Evolutionary conservation across 306 rosid species (phyloP), one percentile per base, ranked within the genome.

Genomic region (Dicorynia guianensis): DNA sequence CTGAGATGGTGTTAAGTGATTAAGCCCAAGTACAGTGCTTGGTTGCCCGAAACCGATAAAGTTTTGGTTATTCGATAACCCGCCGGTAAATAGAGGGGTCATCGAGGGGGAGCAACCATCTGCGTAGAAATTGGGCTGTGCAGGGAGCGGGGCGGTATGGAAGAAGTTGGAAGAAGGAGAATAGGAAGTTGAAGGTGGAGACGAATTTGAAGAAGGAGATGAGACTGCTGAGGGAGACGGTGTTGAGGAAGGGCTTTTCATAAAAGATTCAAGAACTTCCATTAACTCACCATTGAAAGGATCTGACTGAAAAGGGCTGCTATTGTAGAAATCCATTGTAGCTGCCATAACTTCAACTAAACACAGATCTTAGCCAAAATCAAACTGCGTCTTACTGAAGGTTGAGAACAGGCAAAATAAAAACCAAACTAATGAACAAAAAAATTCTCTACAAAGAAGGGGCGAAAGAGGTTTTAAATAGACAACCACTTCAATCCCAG

Each of bases 181-280:
- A 34, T 65, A 13, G 5, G 89, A 69, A 25, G 77, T 39, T 67
- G 72, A 71, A 78, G 85, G 70, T 6, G 30, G 30, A 19, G 71
- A 72, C 0, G 57, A 71, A 48, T 80, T 72, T 0, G 86, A 59
- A 50, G 72, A 54, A 49, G 86, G 55, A 46, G 88, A 69, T 1
- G 71, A 33, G 42, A 57, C 11, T 4, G 68, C 46, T 15, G 69
- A 66, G 9, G 75, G 38, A 34, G 79, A 80, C 3, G 76, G 63
- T 17, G 84, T 52, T 48, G 86, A 6, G 81, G 89, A 92, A 85
- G 87, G 81, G 92, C 88, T 82, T 77, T 89, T 96, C 85, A 96
- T 96, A 90, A 96, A 96, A 92, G 98, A 93, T 84, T 83, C 93
- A 73, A 96, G 98, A 74, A 91, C 98, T 88, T 96, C 99, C 99